Conservation (phyloP, 257 asterid genomes). For the Gentiana straminea region DNA sequence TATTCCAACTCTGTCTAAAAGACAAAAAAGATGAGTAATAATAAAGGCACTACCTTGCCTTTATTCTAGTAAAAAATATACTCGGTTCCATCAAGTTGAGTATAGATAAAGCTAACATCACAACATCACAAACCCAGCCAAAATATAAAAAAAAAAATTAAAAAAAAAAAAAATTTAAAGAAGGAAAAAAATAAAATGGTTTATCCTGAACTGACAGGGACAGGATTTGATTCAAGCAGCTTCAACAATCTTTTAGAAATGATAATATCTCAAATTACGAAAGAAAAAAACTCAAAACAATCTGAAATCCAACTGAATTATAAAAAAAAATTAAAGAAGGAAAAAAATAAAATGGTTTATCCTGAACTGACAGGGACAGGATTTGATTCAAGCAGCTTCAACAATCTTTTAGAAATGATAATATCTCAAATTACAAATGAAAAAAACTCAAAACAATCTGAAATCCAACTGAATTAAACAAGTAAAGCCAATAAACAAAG, state of each 20-base stretch:
- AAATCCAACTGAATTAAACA: background rate
- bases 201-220: background rate
- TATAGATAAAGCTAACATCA: background rate
- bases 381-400: background rate
- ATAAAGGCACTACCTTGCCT: background rate
- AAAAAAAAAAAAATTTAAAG: background rate
- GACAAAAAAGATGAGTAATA: background rate
- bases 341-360: background rate
- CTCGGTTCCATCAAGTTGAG: background rate
- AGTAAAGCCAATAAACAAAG: background rate
- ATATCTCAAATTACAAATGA: too few species aligned
- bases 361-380: background rate
- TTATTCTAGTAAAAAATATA: background rate
- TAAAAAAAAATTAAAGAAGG: background rate
- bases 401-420: background rate
- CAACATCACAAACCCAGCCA: too few species aligned
- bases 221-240: background rate
- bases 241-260: background rate
- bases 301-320: background rate
- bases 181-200: background rate
- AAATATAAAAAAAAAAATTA: background rate
- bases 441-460: background rate
- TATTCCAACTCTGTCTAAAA: constrained; percentile 9
- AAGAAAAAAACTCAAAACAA: background rate
- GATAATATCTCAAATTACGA: too few species aligned